A percentile compares a stretch with the other conserved stretches of the same genome.
These are phyloP conservation scores for Gryganskiella cystojenkinii DNA, from an alignment of 192 early-diverging fungal species.

Conservation along the genomic window DNA sequence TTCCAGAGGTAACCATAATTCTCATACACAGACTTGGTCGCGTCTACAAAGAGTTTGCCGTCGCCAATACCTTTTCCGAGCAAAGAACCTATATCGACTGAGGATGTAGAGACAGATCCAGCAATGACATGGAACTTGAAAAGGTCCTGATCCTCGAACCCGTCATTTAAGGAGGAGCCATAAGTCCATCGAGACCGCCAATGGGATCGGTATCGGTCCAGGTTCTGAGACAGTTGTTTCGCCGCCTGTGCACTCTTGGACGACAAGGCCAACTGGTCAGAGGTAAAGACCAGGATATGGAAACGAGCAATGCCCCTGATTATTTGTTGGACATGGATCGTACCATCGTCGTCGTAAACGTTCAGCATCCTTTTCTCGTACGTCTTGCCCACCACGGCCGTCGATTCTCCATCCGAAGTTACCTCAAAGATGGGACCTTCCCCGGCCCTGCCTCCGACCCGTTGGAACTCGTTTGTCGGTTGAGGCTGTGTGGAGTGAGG, in stretches of 20 bases:
- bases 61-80: background rate
- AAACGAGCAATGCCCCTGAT: too few relatives aligned
- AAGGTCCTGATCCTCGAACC: background rate
- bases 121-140: constrained; percentile 4
- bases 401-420: too few relatives aligned
- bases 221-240: background rate
- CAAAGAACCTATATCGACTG: too few relatives aligned
- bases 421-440: too few relatives aligned
- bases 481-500: too few relatives aligned
- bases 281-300: constrained; percentile 19
- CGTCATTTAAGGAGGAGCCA: background rate
- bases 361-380: too few relatives aligned
- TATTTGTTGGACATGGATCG: too few relatives aligned
- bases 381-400: too few relatives aligned
- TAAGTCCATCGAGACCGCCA: constrained; percentile 1
- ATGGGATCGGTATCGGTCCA: background rate
- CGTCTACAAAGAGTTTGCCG: constrained; percentile 11
- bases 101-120: background rate
- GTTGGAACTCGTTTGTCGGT: too few relatives aligned
- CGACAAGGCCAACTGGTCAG: background rate
- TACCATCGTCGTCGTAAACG: too few relatives aligned
- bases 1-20: background rate
- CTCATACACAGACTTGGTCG: background rate
- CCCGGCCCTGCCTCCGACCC: too few relatives aligned
- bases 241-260: background rate